Base-by-base conservation (phyloP, 202 grass and related monocot genomes). In the Panicum virgatum region DNA sequence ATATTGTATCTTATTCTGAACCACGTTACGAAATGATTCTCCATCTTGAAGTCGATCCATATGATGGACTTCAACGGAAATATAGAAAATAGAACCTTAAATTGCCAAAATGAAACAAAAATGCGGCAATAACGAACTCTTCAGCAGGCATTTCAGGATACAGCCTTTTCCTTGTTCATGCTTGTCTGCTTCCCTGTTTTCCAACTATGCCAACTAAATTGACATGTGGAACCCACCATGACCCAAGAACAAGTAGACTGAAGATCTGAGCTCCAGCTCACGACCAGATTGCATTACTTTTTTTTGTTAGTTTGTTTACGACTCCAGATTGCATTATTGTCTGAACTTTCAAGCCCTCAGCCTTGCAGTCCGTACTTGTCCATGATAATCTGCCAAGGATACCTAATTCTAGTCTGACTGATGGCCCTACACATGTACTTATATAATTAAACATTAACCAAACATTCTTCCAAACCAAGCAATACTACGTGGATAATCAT, bases 401-500 rank as follows among this genome's bases (percentile, higher is more conserved):
- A 79, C 88, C 73, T 83, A 89, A 78, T 86, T 86, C 42, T 39
- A 36, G 27, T 30, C 72, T 84, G 69, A 79, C 76, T 76, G 69
- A 19, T 79, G 83, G 32, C 32, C 67, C 73, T 36, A 39, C 84
- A 45, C 70, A 10, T 79, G 73, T 67, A 83, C 83, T 79, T 60
- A 61, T 60, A 61, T 16, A 72, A 78, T 77, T 78, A 79, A 73
- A 73, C 83, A 78, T 38, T 72, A 71, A 61, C 72, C 63, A 45
- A 89, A 82, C 73, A 83, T 86, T 83, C 83, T 86, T 90, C 61
- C 3, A 78, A 78, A 19, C 43, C 34, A 90, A 83, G 88, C 83
- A 89, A 86, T 86, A 72, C 69, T 61, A 78, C 9, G 9, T 74
- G 73, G 78, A 73, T 47, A 38, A 61, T 82, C 53, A 18, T 56